Conservation (phyloP, 1,139 yeast genomes). For the Yamadazyma siamensis region DNA sequence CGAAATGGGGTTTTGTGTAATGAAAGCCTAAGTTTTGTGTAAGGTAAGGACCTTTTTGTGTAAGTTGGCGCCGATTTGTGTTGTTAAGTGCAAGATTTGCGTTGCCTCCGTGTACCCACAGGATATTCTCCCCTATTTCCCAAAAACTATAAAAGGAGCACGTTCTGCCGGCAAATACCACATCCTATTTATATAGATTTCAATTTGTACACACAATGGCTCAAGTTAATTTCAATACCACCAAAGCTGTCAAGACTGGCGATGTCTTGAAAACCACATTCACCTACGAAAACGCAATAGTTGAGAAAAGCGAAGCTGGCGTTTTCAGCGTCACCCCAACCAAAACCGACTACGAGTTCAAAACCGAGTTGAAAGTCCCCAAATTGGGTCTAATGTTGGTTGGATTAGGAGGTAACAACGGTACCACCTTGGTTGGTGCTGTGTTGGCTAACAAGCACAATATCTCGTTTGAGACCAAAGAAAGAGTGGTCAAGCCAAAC, state of each 20-base stretch:
- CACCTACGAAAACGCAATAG: conserved; percentile 38
- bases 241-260: conserved; percentile 56
- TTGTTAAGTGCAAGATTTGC: not conserved
- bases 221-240: conserved; percentile 55
- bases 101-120: not conserved
- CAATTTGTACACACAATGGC: conserved; percentile 13
- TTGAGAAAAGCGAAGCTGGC: conserved; percentile 49
- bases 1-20: conserved; percentile 7
- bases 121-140: not conserved
- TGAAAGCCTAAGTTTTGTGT: too few species aligned
- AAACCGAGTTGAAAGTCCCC: conserved; percentile 78
- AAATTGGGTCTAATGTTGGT: conserved; percentile 87
- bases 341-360: conserved; percentile 74
- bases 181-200: not conserved
- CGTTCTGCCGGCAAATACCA: too few species aligned
- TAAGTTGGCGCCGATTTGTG: too few species aligned
- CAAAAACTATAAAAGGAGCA: conserved; percentile 12
- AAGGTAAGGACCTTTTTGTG: too few species aligned
- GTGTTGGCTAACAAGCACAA: conserved; percentile 81
- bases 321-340: conserved; percentile 69
- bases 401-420: conserved; percentile 96
- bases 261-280: conserved; percentile 65
- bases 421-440: conserved; percentile 86
- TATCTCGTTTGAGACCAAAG: conserved; percentile 76
- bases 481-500: conserved; percentile 76